Evolutionary conservation across 441 rosid genomes (phyloP).

Genomic region (Brassica hybrid): DNA sequence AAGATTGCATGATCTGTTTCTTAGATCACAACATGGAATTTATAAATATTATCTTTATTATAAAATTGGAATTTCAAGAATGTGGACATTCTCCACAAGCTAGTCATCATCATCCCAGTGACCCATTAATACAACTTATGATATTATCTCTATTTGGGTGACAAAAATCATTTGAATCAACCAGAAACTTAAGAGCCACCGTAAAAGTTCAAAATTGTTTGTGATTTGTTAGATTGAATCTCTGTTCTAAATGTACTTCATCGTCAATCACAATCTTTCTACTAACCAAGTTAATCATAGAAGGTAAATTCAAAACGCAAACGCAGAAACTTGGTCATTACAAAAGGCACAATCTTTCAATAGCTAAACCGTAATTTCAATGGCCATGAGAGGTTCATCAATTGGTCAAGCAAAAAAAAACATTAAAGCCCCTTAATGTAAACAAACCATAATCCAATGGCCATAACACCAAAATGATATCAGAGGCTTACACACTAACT

Average conservation of each 20-base stretch:
- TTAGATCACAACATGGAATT: conserved; percentile 37
- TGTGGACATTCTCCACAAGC: conserved; percentile 34
- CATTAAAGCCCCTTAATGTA: neutral
- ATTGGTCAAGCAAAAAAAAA: conserved; percentile 10
- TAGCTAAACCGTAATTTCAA: conserved; percentile 8
- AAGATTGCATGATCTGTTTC: conserved; percentile 45
- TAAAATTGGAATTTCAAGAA: conserved; percentile 25
- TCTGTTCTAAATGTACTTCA: neutral
- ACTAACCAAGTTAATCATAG: too few relatives aligned
- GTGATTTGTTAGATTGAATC: neutral
- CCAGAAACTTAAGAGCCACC: neutral
- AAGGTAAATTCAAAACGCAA: too few relatives aligned
- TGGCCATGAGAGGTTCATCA: conserved; percentile 29
- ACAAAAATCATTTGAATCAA: conserved; percentile 5
- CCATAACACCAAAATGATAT: conserved; percentile 11
- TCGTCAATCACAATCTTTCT: neutral
- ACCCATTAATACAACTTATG: conserved; percentile 10
- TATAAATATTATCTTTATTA: neutral
- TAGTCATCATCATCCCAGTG: conserved; percentile 31
- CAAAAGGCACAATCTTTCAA: conserved; percentile 17
- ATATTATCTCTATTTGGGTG: conserved; percentile 1
- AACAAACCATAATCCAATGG: conserved; percentile 14
- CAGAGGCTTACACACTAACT: conserved; percentile 12
- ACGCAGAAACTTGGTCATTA: neutral
- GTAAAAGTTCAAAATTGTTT: neutral